Conservation (phyloP, 2,329 filamentous ascomycete species). For the Chlorencoelia australis region DNA sequence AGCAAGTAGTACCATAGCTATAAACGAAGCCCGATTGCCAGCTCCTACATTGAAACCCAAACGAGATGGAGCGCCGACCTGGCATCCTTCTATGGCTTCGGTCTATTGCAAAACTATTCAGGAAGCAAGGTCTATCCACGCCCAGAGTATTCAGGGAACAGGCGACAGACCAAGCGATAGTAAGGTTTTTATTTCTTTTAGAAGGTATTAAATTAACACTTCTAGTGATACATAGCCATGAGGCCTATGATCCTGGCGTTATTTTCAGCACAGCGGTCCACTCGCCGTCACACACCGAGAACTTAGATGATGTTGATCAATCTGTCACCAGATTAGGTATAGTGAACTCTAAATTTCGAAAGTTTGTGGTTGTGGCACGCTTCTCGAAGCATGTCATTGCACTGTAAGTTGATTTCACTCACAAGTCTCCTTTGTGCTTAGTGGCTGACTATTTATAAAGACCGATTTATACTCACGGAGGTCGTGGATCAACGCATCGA, state of each 20-base stretch:
- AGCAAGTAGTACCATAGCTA: too few species aligned
- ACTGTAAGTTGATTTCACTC: neutral
- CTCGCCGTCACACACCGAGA: neutral
- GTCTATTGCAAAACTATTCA: too few species aligned
- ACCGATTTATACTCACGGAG: neutral
- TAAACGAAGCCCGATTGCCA: too few species aligned
- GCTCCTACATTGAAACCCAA: too few species aligned
- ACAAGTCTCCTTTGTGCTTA: neutral
- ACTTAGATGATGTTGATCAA: neutral
- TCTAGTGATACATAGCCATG: neutral
- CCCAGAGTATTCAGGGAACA: too few species aligned
- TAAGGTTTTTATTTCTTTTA: neutral
- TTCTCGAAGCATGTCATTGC: neutral
- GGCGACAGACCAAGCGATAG: neutral
- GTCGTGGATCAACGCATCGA: neutral
- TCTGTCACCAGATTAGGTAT: neutral
- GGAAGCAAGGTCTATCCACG: too few species aligned
- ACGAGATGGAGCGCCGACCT: too few species aligned
- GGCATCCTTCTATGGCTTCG: too few species aligned
- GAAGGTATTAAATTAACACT: neutral
- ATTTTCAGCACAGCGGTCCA: neutral
- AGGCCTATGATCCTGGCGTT: neutral
- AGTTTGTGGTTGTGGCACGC: neutral
- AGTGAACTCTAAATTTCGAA: neutral
- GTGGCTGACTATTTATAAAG: neutral